Evolutionary conservation across 768 basidiomycete genomes (phyloP).

Genomic region (Gelatoporia subvermispora): DNA sequence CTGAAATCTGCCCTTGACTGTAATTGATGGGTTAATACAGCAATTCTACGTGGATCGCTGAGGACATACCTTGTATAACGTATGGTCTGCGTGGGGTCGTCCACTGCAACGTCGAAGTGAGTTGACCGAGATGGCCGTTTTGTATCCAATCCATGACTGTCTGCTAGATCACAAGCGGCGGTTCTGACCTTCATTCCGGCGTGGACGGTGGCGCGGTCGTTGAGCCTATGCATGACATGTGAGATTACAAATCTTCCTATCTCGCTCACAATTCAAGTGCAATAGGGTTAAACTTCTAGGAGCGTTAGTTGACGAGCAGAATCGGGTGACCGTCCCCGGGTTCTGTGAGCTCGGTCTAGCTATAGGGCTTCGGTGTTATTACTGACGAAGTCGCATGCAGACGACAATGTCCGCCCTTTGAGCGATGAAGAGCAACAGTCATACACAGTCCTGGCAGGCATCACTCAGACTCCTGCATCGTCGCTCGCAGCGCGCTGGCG

Average conservation of each 20-base stretch:
- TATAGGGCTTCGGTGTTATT: not conserved
- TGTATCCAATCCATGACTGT: not conserved
- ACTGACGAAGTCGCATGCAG: slow-evolving; percentile 30
- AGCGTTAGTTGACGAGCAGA: slow-evolving; percentile 54
- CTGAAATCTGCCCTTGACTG: not conserved
- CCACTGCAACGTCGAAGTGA: slow-evolving; percentile 74
- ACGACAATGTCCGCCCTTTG: slow-evolving; percentile 70
- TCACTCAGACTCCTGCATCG: slow-evolving; percentile 64
- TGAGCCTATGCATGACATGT: slow-evolving; percentile 96
- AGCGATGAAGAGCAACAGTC: slow-evolving; percentile 62
- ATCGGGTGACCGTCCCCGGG: slow-evolving; percentile 62
- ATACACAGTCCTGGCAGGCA: slow-evolving; percentile 62
- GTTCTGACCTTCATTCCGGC: slow-evolving; percentile 88
- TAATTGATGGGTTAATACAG: slow-evolving; percentile 32
- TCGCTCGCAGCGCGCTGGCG: slow-evolving; percentile 80
- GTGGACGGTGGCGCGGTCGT: slow-evolving; percentile 83
- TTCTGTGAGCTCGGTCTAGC: slow-evolving; percentile 66
- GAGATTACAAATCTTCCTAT: slow-evolving; percentile 19
- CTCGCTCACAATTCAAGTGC: not conserved
- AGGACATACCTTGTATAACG: slow-evolving; percentile 88
- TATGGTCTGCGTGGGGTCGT: slow-evolving; percentile 94
- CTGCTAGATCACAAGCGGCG: slow-evolving; percentile 57
- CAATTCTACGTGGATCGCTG: slow-evolving; percentile 96
- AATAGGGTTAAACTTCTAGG: slow-evolving; percentile 73
- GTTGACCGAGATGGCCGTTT: slow-evolving; percentile 1